phyloP scores from a whole-genome alignment of 805 yeast genomes.

The Lachancea cidri region DNA sequence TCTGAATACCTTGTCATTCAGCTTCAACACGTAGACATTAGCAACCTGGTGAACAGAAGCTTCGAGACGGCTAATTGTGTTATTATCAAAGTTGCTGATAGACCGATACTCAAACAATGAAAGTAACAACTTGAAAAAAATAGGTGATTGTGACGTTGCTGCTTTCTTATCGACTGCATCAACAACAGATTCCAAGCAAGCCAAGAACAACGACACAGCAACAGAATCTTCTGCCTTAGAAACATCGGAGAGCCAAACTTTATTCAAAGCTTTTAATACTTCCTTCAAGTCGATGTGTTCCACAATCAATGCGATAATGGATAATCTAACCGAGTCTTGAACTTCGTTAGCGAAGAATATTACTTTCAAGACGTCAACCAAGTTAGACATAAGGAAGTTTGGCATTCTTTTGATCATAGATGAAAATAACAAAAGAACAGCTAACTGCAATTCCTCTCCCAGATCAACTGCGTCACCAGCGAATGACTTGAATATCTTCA shows the following conservation, averaged over 20 bases:
- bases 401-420: conserved; percentile 80
- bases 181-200: conserved; percentile 58
- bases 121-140: conserved; percentile 63
- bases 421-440: conserved; percentile 67
- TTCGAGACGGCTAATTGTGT: conserved; percentile 78
- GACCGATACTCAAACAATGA: conserved; percentile 67
- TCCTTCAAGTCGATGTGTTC: conserved; percentile 63
- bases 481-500: conserved; percentile 48
- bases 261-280: conserved; percentile 55
- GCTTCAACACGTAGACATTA: conserved; percentile 74
- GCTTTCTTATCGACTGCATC: conserved; percentile 67
- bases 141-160: conserved; percentile 64
- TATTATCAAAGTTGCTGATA: conserved; percentile 53
- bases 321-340: conserved; percentile 53
- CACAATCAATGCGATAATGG: conserved; percentile 56
- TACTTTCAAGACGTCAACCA: conserved; percentile 55
- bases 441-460: conserved; percentile 49
- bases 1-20: conserved; percentile 89
- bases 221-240: conserved; percentile 35
- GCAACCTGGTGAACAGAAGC: conserved; percentile 68
- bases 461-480: conserved; percentile 20
- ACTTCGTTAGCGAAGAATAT: conserved; percentile 55
- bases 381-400: conserved; percentile 67
- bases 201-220: conserved; percentile 66
- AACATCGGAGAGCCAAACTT: conserved; percentile 51